Conservation (phyloP, 2,329 filamentous ascomycete species). For the Cercospora citrullina region DNA sequence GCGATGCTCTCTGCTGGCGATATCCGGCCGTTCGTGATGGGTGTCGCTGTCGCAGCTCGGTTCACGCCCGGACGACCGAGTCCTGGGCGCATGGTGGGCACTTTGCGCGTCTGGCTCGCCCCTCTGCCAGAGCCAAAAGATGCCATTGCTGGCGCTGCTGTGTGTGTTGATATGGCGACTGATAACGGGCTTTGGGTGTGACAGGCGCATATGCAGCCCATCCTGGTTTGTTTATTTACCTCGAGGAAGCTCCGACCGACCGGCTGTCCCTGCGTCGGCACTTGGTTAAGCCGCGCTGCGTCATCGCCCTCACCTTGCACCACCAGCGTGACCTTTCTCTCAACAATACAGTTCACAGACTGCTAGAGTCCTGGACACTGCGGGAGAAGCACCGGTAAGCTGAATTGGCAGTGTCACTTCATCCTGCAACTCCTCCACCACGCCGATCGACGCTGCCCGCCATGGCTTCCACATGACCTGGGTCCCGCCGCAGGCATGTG, state of each 20-base stretch:
- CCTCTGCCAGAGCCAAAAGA: constrained; percentile 15
- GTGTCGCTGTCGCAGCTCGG: constrained; percentile 52
- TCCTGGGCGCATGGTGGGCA: constrained; percentile 53
- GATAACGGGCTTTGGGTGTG: neutral
- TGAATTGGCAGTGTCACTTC: neutral
- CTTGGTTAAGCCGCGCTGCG: neutral
- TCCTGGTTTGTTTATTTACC: neutral
- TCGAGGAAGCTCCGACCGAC: neutral
- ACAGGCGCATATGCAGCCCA: constrained; percentile 4
- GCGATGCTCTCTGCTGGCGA: constrained; percentile 72
- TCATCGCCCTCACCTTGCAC: neutral
- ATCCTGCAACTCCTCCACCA: neutral
- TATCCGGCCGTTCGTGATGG: constrained; percentile 52
- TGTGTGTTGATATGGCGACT: neutral
- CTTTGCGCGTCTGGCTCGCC: constrained; percentile 28
- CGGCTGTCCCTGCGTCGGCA: constrained; percentile 3
- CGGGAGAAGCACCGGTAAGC: neutral
- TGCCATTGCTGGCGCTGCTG: constrained; percentile 5
- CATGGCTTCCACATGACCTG: constrained; percentile 15
- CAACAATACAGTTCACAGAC: neutral
- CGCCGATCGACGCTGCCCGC: neutral
- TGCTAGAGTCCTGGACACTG: neutral
- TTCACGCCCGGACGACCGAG: constrained; percentile 49
- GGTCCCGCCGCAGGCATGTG: constrained; percentile 8
- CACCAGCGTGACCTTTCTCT: neutral